Base-by-base conservation (phyloP, 805 yeast species). In the Candida awuae region DNA sequence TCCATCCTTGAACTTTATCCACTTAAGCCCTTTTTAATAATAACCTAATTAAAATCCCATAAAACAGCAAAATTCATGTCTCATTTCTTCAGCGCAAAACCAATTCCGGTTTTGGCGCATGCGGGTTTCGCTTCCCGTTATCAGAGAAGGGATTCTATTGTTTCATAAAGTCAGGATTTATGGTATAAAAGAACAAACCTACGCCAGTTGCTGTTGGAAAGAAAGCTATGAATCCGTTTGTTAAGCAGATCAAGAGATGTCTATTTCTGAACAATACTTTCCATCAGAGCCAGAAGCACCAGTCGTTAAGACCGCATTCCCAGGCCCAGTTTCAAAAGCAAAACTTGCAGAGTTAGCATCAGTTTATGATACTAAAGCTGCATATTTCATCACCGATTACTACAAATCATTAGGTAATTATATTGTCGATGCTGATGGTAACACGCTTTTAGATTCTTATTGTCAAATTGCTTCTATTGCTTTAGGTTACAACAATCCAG, bases 391-490 rank as follows among this genome's bases (percentile, higher is more conserved):
- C 34, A 77, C 77, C 28, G 84, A 79, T 57, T 79, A 77, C 55
- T 67, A 68, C 47, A 75, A 76, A 45, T 77, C 84, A 2, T 39
- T 55, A 9, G 85, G 85, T 53, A 79, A 79, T 61, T 79, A 78
- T 62, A 67, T 79, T 38, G 71, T 64, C 35, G 84, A 79, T 56
- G 80, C 70, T 13, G 84, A 79, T 53, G 83, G 82, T 7, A 79
- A 79, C 58, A 52, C 60, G 3, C 69, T 59, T 48, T 65, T 79
- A 50, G 85, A 79, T 58, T 71, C 77, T 13, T 79, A 78, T 48
- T 81, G 83, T n/a, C 85, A 78, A 56, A 78, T 78, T 48, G 75
- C 85, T 4, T 77, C 84, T 2, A 77, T 78, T 48, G 82, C 84
- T 3, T 61, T 78, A 49, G 84, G 85, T 38, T 78, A 78, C 67